Evolutionary conservation across 352 stramenopile species (phyloP).

Genomic region (Globisporangium solare): DNA sequence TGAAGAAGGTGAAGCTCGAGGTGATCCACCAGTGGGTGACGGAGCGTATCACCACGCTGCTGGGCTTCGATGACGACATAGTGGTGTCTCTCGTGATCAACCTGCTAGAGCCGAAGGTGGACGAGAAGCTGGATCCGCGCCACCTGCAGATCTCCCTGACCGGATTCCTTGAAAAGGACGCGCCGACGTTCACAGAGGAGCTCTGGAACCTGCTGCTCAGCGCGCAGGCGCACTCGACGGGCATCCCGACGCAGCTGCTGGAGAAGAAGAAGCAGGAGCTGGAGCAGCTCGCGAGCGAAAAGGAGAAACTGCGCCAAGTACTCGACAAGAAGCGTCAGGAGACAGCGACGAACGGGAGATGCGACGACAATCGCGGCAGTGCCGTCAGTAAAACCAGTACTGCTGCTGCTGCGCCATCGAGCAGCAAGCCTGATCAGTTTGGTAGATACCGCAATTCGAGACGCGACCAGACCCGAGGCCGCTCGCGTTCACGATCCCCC

Average conservation of each 20-base stretch:
- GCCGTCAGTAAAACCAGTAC: background rate
- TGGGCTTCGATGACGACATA: constrained; percentile 92
- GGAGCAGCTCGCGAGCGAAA: constrained; percentile 47
- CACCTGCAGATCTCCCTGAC: constrained; percentile 88
- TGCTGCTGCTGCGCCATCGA: background rate
- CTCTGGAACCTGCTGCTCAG: constrained; percentile 89
- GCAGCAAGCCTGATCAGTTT: background rate
- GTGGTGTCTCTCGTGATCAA: constrained; percentile 84
- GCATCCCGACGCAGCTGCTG: constrained; percentile 82
- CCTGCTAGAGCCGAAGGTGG: constrained; percentile 72
- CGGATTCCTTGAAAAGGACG: constrained; percentile 90
- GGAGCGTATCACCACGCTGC: constrained; percentile 78
- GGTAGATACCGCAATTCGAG: constrained; percentile 5
- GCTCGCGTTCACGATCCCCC: constrained; percentile 15
- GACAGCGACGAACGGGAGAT: constrained; percentile 6
- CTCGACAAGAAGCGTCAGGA: constrained; percentile 49
- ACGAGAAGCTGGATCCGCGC: constrained; percentile 74
- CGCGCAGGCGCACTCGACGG: constrained; percentile 81
- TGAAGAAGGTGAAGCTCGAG: constrained; percentile 88
- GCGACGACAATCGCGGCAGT: background rate
- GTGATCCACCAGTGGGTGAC: constrained; percentile 89
- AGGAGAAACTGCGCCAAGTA: constrained; percentile 51
- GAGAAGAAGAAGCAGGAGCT: constrained; percentile 91
- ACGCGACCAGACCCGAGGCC: background rate
- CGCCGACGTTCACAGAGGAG: constrained; percentile 80